Percentiles rank a stretch among this genome's conserved stretches.
Evolutionary conservation across 148 eudicot genomes (phyloP).

Genomic region (Rheum nobile): DNA sequence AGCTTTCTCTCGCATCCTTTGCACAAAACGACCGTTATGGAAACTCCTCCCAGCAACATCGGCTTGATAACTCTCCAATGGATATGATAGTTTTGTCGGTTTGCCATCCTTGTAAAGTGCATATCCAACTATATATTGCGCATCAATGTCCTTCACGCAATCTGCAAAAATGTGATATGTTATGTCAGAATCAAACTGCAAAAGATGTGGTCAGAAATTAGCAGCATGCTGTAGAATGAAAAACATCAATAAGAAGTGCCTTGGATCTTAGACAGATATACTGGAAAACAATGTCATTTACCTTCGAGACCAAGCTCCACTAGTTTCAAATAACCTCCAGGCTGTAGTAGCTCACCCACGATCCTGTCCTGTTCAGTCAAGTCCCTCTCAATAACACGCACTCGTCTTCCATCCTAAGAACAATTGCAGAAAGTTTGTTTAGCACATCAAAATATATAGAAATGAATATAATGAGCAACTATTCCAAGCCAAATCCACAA

Average conservation of each 20-base stretch:
- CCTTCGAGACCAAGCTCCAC: constrained; percentile 49
- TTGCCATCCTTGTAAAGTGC: constrained; percentile 50
- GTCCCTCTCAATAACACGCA: constrained; percentile 49
- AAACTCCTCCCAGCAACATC: constrained; percentile 53
- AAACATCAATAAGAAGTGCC: neutral
- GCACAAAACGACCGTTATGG: constrained; percentile 54
- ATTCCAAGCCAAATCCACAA: neutral
- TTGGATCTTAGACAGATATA: neutral
- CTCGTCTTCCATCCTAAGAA: constrained; percentile 39
- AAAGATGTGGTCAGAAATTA: neutral
- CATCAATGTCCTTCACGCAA: constrained; percentile 46
- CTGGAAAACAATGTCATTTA: neutral
- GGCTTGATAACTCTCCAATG: constrained; percentile 35
- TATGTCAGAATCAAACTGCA: neutral
- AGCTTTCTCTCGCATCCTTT: constrained; percentile 45
- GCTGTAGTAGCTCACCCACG: constrained; percentile 55
- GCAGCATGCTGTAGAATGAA: neutral
- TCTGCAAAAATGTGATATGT: constrained; percentile 20
- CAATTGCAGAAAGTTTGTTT: neutral
- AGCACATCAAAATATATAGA: neutral
- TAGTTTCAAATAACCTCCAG: constrained; percentile 51
- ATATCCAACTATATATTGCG: constrained; percentile 44
- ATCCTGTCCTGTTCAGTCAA: constrained; percentile 45
- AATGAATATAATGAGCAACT: neutral
- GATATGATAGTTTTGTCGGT: constrained; percentile 36